These are phyloP conservation scores for Krasilnikovozyma curviuscula DNA, from an alignment of 768 basidiomycete genomes.

Conservation along the genomic window DNA sequence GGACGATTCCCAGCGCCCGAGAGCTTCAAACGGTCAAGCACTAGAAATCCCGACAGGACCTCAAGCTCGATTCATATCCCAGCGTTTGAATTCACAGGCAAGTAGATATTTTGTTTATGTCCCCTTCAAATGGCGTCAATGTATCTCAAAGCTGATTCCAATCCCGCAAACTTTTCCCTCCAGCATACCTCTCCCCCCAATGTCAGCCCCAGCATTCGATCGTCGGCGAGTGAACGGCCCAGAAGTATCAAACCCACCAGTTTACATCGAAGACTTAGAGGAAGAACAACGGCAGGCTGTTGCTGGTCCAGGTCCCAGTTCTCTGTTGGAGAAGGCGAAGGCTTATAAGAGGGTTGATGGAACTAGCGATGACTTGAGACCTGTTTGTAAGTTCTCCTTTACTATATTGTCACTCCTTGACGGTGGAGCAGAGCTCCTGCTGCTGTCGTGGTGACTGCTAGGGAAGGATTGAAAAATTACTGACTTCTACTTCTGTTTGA, in stretches of 20 bases:
- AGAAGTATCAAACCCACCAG: slow-evolving; percentile 53
- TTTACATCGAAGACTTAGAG: slow-evolving; percentile 33
- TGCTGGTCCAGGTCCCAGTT: slow-evolving; percentile 12
- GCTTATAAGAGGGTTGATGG: slow-evolving; percentile 34
- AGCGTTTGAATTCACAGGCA: no score
- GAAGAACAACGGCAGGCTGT: slow-evolving; percentile 9
- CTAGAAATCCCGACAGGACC: no score
- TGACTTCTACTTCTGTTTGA: slow-evolving; percentile 1
- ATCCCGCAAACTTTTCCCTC: no score
- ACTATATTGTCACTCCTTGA: neutral
- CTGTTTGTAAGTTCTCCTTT: slow-evolving; percentile 49
- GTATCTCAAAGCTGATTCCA: no score
- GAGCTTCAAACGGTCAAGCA: no score
- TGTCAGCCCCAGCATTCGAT: slow-evolving; percentile 34
- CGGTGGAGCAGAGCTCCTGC: slow-evolving; percentile 3
- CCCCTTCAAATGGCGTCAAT: no score
- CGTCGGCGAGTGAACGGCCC: slow-evolving; percentile 78
- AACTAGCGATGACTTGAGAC: slow-evolving; percentile 46
- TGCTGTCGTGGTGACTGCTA: neutral
- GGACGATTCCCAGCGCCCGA: no score
- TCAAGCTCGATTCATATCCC: no score
- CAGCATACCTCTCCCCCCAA: no score
- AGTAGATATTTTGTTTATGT: no score
- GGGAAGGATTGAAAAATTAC: neutral
- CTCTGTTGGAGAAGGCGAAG: slow-evolving; percentile 10